A percentile compares a stretch with the other conserved stretches of the same genome.
phyloP scores from a whole-genome alignment of 257 asterid species.

The Gentiana macrophylla region DNA sequence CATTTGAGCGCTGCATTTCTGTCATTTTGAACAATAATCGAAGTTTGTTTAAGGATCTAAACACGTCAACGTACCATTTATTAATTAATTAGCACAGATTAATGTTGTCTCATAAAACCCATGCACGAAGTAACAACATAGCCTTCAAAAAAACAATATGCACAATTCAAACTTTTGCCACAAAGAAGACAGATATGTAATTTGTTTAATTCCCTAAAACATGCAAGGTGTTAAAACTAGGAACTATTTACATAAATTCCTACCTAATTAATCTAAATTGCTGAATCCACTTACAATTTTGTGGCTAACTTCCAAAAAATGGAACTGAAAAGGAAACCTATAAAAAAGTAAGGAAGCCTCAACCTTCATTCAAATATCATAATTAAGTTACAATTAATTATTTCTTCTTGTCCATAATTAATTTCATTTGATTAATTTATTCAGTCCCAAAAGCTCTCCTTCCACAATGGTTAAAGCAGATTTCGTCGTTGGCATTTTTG shows the following conservation, averaged over 20 bases:
- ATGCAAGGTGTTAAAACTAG: background rate
- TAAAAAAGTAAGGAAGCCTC: background rate
- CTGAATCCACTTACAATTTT: background rate
- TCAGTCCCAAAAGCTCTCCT: background rate
- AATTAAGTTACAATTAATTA: background rate
- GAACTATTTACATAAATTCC: background rate
- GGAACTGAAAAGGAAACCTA: background rate
- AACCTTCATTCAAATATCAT: background rate
- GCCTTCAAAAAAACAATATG: too few relatives aligned
- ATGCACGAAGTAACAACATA: too few relatives aligned
- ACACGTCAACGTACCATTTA: too few relatives aligned
- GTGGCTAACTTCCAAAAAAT: constrained; percentile 1
- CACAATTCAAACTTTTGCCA: too few relatives aligned
- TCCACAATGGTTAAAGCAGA: constrained; percentile 10
- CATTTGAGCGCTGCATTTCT: too few relatives aligned
- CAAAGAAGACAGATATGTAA: too few relatives aligned
- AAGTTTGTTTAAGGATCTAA: too few relatives aligned
- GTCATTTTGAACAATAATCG: too few relatives aligned
- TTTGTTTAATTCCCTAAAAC: background rate
- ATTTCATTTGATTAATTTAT: background rate
- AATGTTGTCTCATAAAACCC: too few relatives aligned
- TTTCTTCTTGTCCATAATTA: background rate
- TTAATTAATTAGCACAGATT: too few relatives aligned
- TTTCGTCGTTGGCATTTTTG: constrained; percentile 9
- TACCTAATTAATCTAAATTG: background rate